A percentile compares a stretch with the other conserved stretches of the same genome.
phyloP scores from a whole-genome alignment of 805 yeast genomes.

The Danielia reshetovae region DNA sequence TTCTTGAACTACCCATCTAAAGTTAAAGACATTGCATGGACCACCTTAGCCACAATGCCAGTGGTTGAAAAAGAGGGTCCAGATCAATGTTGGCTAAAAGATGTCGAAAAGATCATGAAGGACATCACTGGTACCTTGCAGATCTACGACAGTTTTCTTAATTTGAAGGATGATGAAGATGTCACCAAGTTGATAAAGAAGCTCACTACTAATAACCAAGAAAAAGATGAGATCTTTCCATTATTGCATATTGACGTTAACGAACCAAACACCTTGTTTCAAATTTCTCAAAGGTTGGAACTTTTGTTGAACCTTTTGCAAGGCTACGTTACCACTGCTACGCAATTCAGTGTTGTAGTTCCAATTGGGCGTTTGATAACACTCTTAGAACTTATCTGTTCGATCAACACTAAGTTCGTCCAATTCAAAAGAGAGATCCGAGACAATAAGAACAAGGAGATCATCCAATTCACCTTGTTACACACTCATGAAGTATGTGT shows the following conservation, averaged over 20 bases:
- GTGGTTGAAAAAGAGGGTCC: constrained; percentile 52
- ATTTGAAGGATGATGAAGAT: constrained; percentile 53
- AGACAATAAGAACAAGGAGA: constrained; percentile 44
- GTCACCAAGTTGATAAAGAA: constrained; percentile 34
- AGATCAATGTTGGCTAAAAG: constrained; percentile 42
- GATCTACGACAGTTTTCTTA: constrained; percentile 58
- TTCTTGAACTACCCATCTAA: constrained; percentile 36
- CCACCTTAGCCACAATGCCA: constrained; percentile 53
- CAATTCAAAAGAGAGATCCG: constrained; percentile 58
- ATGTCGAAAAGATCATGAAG: constrained; percentile 43
- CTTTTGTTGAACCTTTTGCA: constrained; percentile 37
- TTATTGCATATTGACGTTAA: constrained; percentile 57
- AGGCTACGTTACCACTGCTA: constrained; percentile 46
- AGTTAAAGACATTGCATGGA: constrained; percentile 41
- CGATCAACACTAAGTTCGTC: constrained; percentile 52
- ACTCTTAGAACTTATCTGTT: constrained; percentile 50
- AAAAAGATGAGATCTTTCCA: constrained; percentile 32
- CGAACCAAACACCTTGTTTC: constrained; percentile 46
- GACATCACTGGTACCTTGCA: constrained; percentile 54
- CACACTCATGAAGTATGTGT: constrained; percentile 46
- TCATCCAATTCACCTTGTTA: constrained; percentile 41
- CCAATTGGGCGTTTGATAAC: constrained; percentile 60
- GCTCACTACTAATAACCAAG: constrained; percentile 19
- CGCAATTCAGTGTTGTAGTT: constrained; percentile 52
- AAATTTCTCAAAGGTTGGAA: constrained; percentile 49